Evolutionary conservation across 805 yeast genomes (phyloP).

Genomic region (Sungouiella blattae): DNA sequence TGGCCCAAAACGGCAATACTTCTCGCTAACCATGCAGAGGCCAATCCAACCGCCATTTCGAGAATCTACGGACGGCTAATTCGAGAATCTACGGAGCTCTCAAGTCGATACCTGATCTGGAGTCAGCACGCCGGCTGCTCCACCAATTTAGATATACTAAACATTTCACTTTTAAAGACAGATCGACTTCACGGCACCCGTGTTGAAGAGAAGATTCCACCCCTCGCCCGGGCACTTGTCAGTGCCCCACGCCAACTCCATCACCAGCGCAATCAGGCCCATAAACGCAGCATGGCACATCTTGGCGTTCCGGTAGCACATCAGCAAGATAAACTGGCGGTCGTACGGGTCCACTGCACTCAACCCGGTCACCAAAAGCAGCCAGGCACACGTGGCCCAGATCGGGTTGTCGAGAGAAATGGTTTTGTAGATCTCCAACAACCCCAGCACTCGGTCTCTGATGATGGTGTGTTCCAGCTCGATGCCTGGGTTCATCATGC

Average conservation of each 20-base stretch:
- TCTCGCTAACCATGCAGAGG: too few relatives aligned
- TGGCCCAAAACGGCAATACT: too few relatives aligned
- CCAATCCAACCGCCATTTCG: too few relatives aligned
- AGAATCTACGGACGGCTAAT: too few relatives aligned
- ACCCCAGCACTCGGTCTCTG: not conserved
- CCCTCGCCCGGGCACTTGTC: not conserved
- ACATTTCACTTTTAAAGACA: not conserved
- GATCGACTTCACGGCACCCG: not conserved
- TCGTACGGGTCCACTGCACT: not conserved
- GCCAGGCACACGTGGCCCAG: constrained; percentile 4
- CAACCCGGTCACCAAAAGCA: constrained; percentile 2
- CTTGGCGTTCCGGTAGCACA: not conserved
- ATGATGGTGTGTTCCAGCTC: not conserved
- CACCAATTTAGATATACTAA: too few relatives aligned
- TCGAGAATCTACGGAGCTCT: too few relatives aligned
- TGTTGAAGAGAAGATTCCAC: constrained; percentile 1
- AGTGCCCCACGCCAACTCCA: constrained; percentile 2
- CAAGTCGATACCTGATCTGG: too few relatives aligned
- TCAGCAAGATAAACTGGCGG: not conserved
- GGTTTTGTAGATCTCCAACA: not conserved
- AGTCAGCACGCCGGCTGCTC: too few relatives aligned
- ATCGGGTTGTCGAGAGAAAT: not conserved
- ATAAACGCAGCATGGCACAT: constrained; percentile 1
- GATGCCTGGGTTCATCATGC: not conserved
- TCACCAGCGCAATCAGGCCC: constrained; percentile 1